Conservation (phyloP, 129 eudicot species). For the Oenanthe sinensis region DNA sequence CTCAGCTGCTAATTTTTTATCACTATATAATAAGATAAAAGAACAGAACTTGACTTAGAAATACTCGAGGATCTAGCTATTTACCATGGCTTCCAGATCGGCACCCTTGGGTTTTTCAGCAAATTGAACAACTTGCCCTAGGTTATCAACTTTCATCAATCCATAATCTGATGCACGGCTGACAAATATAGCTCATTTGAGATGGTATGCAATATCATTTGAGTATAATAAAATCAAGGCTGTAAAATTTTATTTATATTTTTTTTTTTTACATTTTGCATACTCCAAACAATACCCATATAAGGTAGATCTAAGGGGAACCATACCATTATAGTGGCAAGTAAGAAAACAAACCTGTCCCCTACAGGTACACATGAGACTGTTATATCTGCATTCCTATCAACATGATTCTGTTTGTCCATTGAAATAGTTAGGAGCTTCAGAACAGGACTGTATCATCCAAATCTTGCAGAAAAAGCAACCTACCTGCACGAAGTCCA, state of each 20-base stretch:
- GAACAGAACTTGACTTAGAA: not conserved
- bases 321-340: not conserved
- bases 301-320: not conserved
- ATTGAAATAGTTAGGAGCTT: conserved; percentile 9
- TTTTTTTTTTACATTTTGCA: not conserved
- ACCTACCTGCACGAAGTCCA: conserved; percentile 82
- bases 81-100: conserved; percentile 81
- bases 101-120: conserved; percentile 77
- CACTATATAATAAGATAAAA: not conserved
- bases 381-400: conserved; percentile 80
- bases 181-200: conserved; percentile 24
- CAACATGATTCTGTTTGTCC: conserved; percentile 76
- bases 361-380: conserved; percentile 94
- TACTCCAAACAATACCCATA: not conserved
- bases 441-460: not conserved
- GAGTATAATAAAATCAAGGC: not conserved
- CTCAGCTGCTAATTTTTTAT: not conserved
- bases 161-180: conserved; percentile 95
- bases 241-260: not conserved
- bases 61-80: conserved; percentile 1
- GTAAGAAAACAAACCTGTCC: conserved; percentile 49
- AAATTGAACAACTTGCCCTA: conserved; percentile 71
- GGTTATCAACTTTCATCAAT: conserved; percentile 71
- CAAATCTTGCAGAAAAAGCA: not conserved
- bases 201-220: conserved; percentile 4